Base-by-base conservation (phyloP, 768 basidiomycete species). In the Lanmaoa pseudosensibilis region DNA sequence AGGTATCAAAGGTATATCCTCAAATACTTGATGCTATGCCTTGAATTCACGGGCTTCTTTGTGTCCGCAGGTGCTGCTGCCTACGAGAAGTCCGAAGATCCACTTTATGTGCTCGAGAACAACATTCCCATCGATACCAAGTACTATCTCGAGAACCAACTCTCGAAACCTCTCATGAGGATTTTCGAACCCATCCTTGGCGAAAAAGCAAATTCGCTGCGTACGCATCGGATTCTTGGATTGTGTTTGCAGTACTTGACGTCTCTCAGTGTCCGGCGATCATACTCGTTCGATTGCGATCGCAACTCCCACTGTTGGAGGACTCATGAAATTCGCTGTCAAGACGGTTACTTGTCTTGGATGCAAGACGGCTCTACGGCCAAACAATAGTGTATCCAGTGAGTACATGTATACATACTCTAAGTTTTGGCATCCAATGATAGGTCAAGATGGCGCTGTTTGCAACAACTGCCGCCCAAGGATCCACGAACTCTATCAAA, bases 121-220 rank as follows among this genome's bases (percentile, higher is more conserved):
- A 99, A 94, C 70, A 84, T 99, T 41, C 97, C 97, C 0, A 95
- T 99, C 59, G 97, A 99, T 68, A 98, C 97, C 6, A 88, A 91
- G 67, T 98, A 99, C 72, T 99, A 98, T 69, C 84, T 99, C 46
- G 96, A 99, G 55, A 98, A 98, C 65, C 97, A 99, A 69, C 83
- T 99, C 0, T 92, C 94, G 1, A 98, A 98, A 69, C 97, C 97
- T 9, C 78, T 99, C 2, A 83, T 98, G 86, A 82, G 97, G 58
- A 99, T 99, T 60, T 98, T 99, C 69, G 97, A 99, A 70, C 97
- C 97, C 15, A 94, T 99, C 65, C 74, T 98, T 13, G 96, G 96
- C 1, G 94, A 95, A 39, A 94, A 92, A 64, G 93, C 96, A 5
- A 77, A 81, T 19, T 90, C 88, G 7, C 73, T 99, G 21, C 74